Evolutionary conservation across 192 early-diverging fungal species (phyloP).

Genomic region (Obelidium mucronatum): DNA sequence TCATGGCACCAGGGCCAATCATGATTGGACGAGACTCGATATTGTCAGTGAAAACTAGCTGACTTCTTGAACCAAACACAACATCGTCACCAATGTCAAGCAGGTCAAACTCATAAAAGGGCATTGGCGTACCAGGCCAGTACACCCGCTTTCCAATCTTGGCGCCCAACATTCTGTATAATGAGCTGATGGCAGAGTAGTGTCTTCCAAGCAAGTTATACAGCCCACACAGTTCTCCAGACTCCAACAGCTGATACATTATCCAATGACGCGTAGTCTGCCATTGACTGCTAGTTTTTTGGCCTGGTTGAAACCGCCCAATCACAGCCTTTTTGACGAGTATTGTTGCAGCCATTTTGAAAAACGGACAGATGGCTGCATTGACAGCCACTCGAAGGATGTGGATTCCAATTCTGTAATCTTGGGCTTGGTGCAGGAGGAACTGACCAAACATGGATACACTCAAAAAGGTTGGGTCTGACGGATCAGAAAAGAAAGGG

Average conservation of each 20-base stretch:
- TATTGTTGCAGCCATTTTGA: conserved; percentile 38
- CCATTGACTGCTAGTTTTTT: conserved; percentile 19
- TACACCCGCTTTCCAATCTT: conserved; percentile 54
- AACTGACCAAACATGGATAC: conserved; percentile 23
- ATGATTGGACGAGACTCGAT: conserved; percentile 30
- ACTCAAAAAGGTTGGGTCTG: conserved; percentile 35
- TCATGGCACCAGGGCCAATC: conserved; percentile 49
- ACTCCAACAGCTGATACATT: conserved; percentile 40
- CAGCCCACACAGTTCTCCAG: conserved; percentile 42
- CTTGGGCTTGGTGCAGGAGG: conserved; percentile 2
- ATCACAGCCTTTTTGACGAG: conserved; percentile 39
- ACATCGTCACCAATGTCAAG: conserved; percentile 53
- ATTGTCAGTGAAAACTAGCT: conserved; percentile 41
- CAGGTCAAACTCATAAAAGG: conserved; percentile 47
- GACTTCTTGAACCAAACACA: conserved; percentile 49
- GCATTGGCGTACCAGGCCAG: conserved; percentile 51
- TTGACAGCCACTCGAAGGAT: conserved; percentile 42
- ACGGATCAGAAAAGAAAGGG: conserved; percentile 33
- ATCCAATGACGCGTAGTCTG: conserved; percentile 33
- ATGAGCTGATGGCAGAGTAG: conserved; percentile 44
- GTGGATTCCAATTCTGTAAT: conserved; percentile 48
- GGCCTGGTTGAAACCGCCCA: conserved; percentile 35
- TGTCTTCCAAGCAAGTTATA: conserved; percentile 47
- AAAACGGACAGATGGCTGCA: conserved; percentile 35
- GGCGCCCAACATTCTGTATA: conserved; percentile 47